Percentiles rank a stretch among this genome's conserved stretches.
These are phyloP conservation scores for Flueggea neowawraea DNA, from an alignment of 441 rosid species.

Conservation along the genomic window DNA sequence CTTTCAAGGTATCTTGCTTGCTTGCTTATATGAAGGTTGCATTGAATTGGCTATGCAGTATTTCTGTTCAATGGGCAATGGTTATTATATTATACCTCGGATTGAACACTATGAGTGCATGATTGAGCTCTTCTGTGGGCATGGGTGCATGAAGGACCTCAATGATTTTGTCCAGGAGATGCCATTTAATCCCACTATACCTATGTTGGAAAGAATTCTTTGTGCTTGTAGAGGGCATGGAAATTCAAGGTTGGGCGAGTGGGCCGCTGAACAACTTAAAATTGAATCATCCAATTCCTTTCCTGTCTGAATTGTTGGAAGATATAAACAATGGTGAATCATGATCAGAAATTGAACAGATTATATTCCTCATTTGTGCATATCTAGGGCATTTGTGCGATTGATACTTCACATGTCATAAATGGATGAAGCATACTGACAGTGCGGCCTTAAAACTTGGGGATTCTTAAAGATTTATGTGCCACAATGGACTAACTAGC, in stretches of 20 bases:
- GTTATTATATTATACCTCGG: slow-evolving; percentile 49
- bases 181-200: slow-evolving; percentile 62
- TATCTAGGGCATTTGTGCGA: not conserved
- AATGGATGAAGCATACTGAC: no score
- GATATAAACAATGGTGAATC: not conserved
- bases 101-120: slow-evolving; percentile 78
- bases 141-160: slow-evolving; percentile 49
- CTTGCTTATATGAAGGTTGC: slow-evolving; percentile 52
- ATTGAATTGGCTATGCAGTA: slow-evolving; percentile 42
- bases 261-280: slow-evolving; percentile 51
- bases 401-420: no score
- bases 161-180: slow-evolving; percentile 52
- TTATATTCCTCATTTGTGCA: not conserved
- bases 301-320: slow-evolving; percentile 10
- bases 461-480: no score
- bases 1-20: slow-evolving; percentile 59
- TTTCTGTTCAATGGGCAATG: slow-evolving; percentile 53
- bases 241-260: slow-evolving; percentile 42
- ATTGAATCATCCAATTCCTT: slow-evolving; percentile 18
- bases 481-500: no score
- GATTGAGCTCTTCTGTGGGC: slow-evolving; percentile 51
- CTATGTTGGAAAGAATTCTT: slow-evolving; percentile 46
- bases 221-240: slow-evolving; percentile 44
- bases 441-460: no score
- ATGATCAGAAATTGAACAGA: not conserved